These are phyloP conservation scores for Citrus mangshanensis DNA, from an alignment of 345 rosid species.

Conservation along the genomic window DNA sequence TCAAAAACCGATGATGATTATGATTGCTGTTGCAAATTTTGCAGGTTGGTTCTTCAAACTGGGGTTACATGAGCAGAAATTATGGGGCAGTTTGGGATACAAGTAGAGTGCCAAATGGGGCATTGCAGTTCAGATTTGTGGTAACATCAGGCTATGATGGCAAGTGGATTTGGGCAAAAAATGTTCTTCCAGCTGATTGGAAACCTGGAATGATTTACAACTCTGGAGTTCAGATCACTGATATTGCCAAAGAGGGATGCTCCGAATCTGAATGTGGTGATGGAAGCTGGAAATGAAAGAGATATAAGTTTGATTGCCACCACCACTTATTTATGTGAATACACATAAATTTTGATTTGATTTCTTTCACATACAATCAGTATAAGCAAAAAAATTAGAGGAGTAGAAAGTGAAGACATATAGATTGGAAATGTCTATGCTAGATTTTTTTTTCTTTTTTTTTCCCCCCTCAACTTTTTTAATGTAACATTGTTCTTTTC, in stretches of 20 bases:
- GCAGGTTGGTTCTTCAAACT: constrained; percentile 61
- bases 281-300: constrained; percentile 47
- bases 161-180: constrained; percentile 69
- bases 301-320: neutral
- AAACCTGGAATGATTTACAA: constrained; percentile 55
- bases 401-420: neutral
- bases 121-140: constrained; percentile 72
- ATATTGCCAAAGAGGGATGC: constrained; percentile 90
- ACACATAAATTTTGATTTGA: neutral
- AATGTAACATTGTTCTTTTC: neutral
- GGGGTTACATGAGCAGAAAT: constrained; percentile 71
- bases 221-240: constrained; percentile 68
- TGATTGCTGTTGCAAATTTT: neutral
- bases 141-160: constrained; percentile 85
- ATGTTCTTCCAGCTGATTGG: constrained; percentile 75
- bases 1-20: neutral
- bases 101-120: constrained; percentile 62
- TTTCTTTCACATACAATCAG: neutral
- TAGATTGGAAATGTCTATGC: neutral
- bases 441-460: neutral
- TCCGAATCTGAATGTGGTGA: constrained; percentile 55
- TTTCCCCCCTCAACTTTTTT: neutral
- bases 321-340: neutral
- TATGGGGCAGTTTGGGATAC: constrained; percentile 83
- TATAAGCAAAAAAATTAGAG: neutral